phyloP scores from a whole-genome alignment of 1,284 basidiomycete genomes.

The Microbotryum saponariae region DNA sequence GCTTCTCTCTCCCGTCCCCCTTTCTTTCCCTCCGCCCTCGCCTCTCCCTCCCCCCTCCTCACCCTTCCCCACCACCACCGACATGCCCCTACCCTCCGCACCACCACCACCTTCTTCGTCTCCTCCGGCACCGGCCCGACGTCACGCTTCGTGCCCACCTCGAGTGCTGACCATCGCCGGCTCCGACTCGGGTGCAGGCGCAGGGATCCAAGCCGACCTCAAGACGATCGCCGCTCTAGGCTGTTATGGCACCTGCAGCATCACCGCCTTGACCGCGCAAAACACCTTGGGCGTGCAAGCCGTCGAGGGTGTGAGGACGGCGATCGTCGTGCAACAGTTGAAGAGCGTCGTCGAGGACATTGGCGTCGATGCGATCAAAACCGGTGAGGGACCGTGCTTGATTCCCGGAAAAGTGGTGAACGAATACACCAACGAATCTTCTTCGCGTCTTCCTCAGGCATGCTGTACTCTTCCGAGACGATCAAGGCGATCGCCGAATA shows the following conservation, averaged over 20 bases:
- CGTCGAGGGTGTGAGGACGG: constrained; percentile 44
- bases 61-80: no score
- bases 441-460: constrained; percentile 48
- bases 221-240: constrained; percentile 53
- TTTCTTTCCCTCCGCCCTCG: no score
- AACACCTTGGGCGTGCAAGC: constrained; percentile 81
- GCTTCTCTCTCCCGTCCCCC: no score
- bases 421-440: no score
- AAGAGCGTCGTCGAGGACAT: constrained; percentile 67
- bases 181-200: constrained; percentile 67
- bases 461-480: constrained; percentile 53
- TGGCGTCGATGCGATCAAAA: constrained; percentile 69
- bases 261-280: constrained; percentile 86
- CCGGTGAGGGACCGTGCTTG: constrained; percentile 35
- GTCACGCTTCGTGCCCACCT: constrained; percentile 28
- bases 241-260: constrained; percentile 76
- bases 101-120: no score
- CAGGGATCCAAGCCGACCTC: constrained; percentile 55
- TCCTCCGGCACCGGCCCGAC: no score
- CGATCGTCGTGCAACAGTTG: constrained; percentile 51
- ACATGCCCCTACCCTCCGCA: no score
- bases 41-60: no score
- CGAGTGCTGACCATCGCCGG: constrained; percentile 68
- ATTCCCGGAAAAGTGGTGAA: no score
- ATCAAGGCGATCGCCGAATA: constrained; percentile 42